These are phyloP conservation scores for Oryza glumipatula DNA, from an alignment of 176 grass and related monocot genomes.

Conservation along the genomic window DNA sequence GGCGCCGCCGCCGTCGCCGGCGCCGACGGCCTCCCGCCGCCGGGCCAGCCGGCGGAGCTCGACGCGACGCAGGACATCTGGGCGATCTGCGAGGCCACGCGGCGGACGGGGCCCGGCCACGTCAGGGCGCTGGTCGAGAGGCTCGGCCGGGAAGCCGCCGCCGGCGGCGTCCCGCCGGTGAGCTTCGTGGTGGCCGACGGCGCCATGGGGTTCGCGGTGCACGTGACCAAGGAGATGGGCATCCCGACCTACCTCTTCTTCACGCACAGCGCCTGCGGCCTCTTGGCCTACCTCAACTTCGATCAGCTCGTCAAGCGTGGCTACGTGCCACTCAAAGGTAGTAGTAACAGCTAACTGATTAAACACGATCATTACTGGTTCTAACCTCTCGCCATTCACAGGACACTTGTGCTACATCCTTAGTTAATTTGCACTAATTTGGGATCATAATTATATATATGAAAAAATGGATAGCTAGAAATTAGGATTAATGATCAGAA, in stretches of 20 bases:
- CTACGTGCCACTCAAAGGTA: conserved; percentile 60
- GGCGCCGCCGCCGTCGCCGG: conserved; percentile 26
- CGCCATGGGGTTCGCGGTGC: conserved; percentile 54
- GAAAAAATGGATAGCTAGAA: too few species aligned
- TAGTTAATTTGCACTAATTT: too few species aligned
- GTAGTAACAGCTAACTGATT: too few species aligned
- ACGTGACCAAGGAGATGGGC: conserved; percentile 65
- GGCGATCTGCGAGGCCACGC: conserved; percentile 57
- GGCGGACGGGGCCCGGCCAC: conserved; percentile 31
- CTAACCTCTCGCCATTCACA: not conserved
- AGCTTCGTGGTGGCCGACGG: conserved; percentile 66
- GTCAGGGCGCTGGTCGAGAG: conserved; percentile 41
- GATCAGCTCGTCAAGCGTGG: conserved; percentile 56
- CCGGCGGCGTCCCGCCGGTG: conserved; percentile 32
- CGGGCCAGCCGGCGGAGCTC: not conserved
- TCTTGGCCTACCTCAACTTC: conserved; percentile 61
- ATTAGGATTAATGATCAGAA: too few species aligned
- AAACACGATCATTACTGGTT: too few species aligned
- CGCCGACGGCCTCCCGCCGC: conserved; percentile 45
- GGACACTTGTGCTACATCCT: too few species aligned
- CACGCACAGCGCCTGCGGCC: conserved; percentile 62
- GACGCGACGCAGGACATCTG: conserved; percentile 71
- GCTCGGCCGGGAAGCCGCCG: not conserved
- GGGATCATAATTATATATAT: too few species aligned
- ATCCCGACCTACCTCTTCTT: conserved; percentile 51